These are phyloP conservation scores for Nakazawaea molendinolei DNA, from an alignment of 805 yeast species.

Conservation along the genomic window DNA sequence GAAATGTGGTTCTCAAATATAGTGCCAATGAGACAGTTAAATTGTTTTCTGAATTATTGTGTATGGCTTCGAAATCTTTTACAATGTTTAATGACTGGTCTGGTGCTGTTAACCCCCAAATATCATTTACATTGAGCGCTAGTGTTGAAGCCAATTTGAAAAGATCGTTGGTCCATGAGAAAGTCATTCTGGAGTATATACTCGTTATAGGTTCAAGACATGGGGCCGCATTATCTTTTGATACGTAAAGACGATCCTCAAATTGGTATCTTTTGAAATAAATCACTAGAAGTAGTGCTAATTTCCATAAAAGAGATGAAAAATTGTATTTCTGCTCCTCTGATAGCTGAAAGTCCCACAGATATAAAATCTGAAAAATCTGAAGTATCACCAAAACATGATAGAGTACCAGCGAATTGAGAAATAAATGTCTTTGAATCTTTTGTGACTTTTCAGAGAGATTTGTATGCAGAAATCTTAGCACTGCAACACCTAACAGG, in stretches of 20 bases:
- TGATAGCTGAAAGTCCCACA: constrained; percentile 1
- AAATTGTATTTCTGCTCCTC: not conserved
- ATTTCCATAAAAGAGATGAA: constrained; percentile 21
- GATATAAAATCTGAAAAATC: no score
- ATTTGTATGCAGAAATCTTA: no score
- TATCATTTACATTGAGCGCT: constrained; percentile 46
- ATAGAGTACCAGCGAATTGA: no score
- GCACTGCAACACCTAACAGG: no score
- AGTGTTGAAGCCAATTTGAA: constrained; percentile 26
- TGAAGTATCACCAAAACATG: no score
- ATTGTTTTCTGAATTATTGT: no score
- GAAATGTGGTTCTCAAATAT: no score
- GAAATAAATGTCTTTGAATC: no score
- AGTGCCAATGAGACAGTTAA: no score
- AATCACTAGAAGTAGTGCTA: constrained; percentile 38
- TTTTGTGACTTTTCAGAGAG: no score
- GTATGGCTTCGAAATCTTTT: constrained; percentile 60
- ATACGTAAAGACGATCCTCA: constrained; percentile 46
- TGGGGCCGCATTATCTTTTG: constrained; percentile 46
- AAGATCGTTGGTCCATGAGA: constrained; percentile 72
- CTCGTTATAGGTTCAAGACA: constrained; percentile 70
- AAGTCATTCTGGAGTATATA: constrained; percentile 54
- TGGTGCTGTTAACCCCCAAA: constrained; percentile 90
- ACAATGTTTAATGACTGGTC: constrained; percentile 75
- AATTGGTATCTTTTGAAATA: constrained; percentile 62